These are phyloP conservation scores for Arxiozyma heterogenica DNA, from an alignment of 1,139 yeast genomes.

Conservation along the genomic window DNA sequence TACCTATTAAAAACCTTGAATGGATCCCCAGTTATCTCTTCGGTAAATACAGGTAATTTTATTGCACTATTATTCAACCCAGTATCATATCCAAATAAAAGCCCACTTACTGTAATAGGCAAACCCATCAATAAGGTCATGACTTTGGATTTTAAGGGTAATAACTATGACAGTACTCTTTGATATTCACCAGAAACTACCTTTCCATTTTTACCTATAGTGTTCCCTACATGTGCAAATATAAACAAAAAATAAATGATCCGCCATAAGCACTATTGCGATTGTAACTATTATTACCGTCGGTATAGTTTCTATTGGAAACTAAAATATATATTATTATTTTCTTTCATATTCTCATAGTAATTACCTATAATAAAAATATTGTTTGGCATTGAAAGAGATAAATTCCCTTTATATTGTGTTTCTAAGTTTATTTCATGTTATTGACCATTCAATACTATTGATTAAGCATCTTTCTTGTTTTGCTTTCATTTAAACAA, in stretches of 20 bases:
- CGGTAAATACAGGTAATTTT: constrained; percentile 58
- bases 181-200: neutral
- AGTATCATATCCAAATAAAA: constrained; percentile 76
- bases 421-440: neutral
- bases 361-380: neutral
- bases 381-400: neutral
- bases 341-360: too few relatives aligned
- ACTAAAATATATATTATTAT: too few relatives aligned
- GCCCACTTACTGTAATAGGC: constrained; percentile 76
- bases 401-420: neutral
- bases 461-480: neutral
- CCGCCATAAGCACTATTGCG: neutral
- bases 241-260: too few relatives aligned
- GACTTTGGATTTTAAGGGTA: constrained; percentile 41
- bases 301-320: neutral
- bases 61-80: constrained; percentile 66
- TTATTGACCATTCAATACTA: neutral
- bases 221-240: neutral
- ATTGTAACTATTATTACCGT: too few relatives aligned
- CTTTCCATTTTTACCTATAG: neutral
- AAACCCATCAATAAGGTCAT: constrained; percentile 61
- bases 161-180: constrained; percentile 11
- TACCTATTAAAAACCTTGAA: constrained; percentile 46
- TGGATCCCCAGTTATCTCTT: constrained; percentile 42
- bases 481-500: neutral